Base-by-base conservation (phyloP, 768 basidiomycete genomes). In the Pholiota microspora region DNA sequence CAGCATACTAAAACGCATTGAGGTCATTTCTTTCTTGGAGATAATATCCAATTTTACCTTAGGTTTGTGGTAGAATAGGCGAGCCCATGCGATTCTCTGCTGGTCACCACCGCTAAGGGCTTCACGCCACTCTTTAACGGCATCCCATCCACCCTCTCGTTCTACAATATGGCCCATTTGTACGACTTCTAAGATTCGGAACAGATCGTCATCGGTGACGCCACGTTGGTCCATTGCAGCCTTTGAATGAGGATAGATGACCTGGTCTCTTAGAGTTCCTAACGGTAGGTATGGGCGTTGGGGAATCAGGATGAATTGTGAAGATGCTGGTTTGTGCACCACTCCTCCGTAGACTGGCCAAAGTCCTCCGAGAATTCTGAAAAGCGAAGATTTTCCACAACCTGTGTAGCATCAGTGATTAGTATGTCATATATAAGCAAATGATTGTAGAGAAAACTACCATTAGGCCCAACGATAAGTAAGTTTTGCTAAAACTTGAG, bases 131-230 rank as follows among this genome's bases (percentile, higher is more conserved):
- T 98, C 96, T 45, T 86, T 80, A n/a, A 81, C 78, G 7, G 78
- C 76, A 63, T 91, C 89, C 94, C 94, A 98, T 10, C 96, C 96
- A n/a, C 96, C 96, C 71, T 98, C 96, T 23, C 94, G 82, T 63
- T 92, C 90, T 5, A 98, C 90, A 45, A 98, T 82, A 63, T 76
- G 72, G 35, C 85, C 86, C 86, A 98, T 92, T 58, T 94, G 85
- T 25, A 99, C 88, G 10, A 85, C 77, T 7, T 81, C 72, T 35
- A 99, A 75, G 48, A 97, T 85, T 23, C 71, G 62, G 16, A 88
- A 72, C 35, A 98, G 74, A 60, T 94, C 84, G 0, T 74, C 72
- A 64, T 99, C 96, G 15, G 84, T 86, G 32, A 86, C 71, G 5
- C 86, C 86, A 18, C 92, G 81, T 45, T 76, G 75, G 59, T 81